These are phyloP conservation scores for Draba incana DNA, from an alignment of 345 rosid genomes.

Conservation along the genomic window DNA sequence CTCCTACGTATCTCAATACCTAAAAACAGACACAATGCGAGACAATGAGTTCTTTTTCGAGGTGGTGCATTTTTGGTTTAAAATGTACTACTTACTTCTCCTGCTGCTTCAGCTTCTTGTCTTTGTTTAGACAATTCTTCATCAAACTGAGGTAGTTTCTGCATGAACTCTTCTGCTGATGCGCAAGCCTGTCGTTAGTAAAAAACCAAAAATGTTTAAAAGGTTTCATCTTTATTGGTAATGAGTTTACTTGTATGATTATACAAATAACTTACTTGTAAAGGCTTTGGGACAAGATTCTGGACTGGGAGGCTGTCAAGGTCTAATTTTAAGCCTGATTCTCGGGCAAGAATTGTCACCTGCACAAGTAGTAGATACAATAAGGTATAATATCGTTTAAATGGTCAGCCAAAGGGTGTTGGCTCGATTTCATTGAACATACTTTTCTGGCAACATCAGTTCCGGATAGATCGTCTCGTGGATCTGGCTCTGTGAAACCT, in stretches of 20 bases:
- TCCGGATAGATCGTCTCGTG: constrained; percentile 98
- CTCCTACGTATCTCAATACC: constrained; percentile 95
- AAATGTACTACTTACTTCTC: constrained; percentile 65
- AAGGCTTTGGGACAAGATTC: constrained; percentile 89
- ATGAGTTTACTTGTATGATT: neutral
- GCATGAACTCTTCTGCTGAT: constrained; percentile 89
- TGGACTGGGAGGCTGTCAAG: constrained; percentile 78
- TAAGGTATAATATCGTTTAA: constrained; percentile 5
- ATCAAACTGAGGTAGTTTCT: constrained; percentile 75
- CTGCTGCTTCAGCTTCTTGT: constrained; percentile 80
- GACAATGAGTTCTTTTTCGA: constrained; percentile 23
- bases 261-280: constrained; percentile 60
- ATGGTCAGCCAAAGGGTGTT: neutral
- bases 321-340: constrained; percentile 91
- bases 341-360: constrained; percentile 98
- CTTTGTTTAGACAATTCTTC: constrained; percentile 64
- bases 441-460: constrained; percentile 99
- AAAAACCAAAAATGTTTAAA: neutral
- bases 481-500: constrained; percentile 98
- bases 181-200: constrained; percentile 57
- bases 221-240: constrained; percentile 2
- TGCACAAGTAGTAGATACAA: constrained; percentile 37
- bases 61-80: neutral
- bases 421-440: constrained; percentile 2
- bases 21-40: constrained; percentile 30